A percentile compares a stretch with the other conserved stretches of the same genome.
Evolutionary conservation across 2,329 filamentous ascomycete genomes (phyloP).

Genomic region (Pestalotiopsis sp.): DNA sequence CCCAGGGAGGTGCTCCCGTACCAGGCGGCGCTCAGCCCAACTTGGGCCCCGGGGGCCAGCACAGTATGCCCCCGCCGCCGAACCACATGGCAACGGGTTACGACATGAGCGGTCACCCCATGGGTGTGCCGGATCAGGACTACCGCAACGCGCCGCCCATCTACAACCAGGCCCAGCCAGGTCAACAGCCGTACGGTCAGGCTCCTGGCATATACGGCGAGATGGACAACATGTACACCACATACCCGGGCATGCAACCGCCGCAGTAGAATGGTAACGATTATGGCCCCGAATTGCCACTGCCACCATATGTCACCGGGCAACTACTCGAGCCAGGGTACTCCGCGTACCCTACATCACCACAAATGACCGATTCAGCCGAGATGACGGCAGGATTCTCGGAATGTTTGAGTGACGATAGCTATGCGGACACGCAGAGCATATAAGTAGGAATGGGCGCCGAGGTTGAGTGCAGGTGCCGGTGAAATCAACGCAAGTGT

Average conservation of each 20-base stretch:
- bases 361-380: too few species aligned
- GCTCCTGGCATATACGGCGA: conserved; percentile 77
- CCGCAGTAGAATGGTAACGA: conserved; percentile 56
- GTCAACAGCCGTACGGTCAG: conserved; percentile 76
- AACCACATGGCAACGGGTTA: conserved; percentile 65
- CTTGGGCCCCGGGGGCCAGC: conserved; percentile 58
- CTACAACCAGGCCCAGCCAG: conserved; percentile 80
- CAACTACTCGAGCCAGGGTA: too few species aligned
- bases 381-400: not conserved
- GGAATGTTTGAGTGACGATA: not conserved
- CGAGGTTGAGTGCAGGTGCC: not conserved
- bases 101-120: conserved; percentile 61
- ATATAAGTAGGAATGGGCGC: not conserved
- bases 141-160: conserved; percentile 79
- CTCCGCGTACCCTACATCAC: too few species aligned
- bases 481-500: not conserved
- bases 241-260: conserved; percentile 77
- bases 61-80: conserved; percentile 57
- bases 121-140: conserved; percentile 68
- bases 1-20: conserved; percentile 33
- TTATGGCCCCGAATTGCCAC: not conserved
- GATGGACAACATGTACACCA: conserved; percentile 77
- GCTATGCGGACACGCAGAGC: too few species aligned
- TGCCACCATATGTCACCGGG: not conserved
- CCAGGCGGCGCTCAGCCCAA: conserved; percentile 50